Conservation (phyloP, 2,329 filamentous ascomycete genomes). For the Colletotrichum plurivorum region DNA sequence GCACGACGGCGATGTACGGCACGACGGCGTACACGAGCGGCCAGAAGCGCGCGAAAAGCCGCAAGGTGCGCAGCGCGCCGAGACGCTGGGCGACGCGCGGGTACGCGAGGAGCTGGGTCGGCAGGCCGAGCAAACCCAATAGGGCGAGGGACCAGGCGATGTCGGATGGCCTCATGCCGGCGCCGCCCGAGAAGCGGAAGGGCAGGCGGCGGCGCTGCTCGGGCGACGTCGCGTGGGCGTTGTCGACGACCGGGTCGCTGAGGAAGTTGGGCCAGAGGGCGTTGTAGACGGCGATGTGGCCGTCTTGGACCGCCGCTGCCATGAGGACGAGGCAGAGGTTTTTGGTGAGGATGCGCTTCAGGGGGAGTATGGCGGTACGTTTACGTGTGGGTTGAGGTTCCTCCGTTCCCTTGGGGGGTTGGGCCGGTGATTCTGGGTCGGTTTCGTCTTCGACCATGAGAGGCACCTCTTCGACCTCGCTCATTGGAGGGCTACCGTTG, state of each 20-base stretch:
- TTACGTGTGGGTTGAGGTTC: background rate
- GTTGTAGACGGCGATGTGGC: background rate
- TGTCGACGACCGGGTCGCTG: background rate
- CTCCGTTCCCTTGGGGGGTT: background rate
- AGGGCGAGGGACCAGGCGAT: constrained; percentile 7
- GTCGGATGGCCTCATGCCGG: background rate
- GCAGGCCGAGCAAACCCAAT: constrained; percentile 12
- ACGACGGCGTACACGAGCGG: background rate
- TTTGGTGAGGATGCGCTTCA: background rate
- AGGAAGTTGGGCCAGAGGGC: background rate
- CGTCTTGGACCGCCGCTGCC: background rate
- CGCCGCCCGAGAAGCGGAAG: constrained; percentile 16
- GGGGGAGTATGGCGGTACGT: background rate
- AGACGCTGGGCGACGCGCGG: background rate
- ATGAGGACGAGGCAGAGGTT: constrained; percentile 7
- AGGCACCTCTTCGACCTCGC: constrained; percentile 1
- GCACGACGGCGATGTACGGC: constrained; percentile 2
- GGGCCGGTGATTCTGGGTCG: background rate
- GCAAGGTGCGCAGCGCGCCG: background rate
- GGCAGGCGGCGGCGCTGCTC: background rate
- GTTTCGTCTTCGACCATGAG: background rate
- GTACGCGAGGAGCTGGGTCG: constrained; percentile 8
- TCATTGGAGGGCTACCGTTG: background rate
- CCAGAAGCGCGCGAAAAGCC: background rate
- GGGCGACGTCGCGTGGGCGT: background rate